Evolutionary conservation across 352 stramenopile species (phyloP).

Genomic region (Phytophthora melonis): DNA sequence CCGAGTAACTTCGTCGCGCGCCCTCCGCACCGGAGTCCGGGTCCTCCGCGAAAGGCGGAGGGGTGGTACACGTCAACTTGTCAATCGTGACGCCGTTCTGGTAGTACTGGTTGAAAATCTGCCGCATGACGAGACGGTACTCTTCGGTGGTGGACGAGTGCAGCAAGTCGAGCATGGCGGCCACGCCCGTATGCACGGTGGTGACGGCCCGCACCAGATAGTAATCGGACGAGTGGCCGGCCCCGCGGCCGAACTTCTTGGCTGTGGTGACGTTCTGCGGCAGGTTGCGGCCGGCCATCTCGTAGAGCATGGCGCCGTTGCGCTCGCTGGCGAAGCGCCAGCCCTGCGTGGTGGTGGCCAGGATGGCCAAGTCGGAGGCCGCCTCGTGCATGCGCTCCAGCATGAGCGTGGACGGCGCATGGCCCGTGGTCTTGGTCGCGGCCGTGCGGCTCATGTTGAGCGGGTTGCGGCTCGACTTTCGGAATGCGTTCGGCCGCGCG

Average conservation of each 20-base stretch:
- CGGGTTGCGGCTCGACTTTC: slow-evolving; percentile 52
- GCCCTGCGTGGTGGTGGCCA: slow-evolving; percentile 51
- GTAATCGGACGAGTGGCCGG: slow-evolving; percentile 65
- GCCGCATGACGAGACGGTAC: slow-evolving; percentile 62
- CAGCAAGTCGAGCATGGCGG: slow-evolving; percentile 57
- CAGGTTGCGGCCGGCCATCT: slow-evolving; percentile 63
- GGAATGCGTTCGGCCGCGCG: slow-evolving; percentile 39
- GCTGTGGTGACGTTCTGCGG: slow-evolving; percentile 52
- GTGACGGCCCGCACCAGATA: slow-evolving; percentile 74
- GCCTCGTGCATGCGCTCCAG: slow-evolving; percentile 69
- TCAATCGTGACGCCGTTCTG: slow-evolving; percentile 62
- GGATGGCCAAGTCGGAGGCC: slow-evolving; percentile 60
- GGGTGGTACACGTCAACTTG: slow-evolving; percentile 67
- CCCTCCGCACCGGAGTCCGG: slow-evolving; percentile 34
- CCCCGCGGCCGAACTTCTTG: slow-evolving; percentile 55
- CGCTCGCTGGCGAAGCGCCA: slow-evolving; percentile 67
- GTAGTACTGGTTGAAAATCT: slow-evolving; percentile 70
- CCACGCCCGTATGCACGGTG: slow-evolving; percentile 58
- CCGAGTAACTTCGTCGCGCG: slow-evolving; percentile 47
- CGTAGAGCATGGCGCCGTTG: slow-evolving; percentile 66
- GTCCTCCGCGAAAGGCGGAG: slow-evolving; percentile 55
- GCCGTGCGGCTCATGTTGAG: slow-evolving; percentile 62
- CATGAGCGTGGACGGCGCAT: slow-evolving; percentile 67
- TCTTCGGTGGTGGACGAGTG: slow-evolving; percentile 52
- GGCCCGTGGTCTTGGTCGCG: slow-evolving; percentile 54